Conservation (phyloP, 192 early-diverging fungal genomes). For the Backusella parvicylindrica region DNA sequence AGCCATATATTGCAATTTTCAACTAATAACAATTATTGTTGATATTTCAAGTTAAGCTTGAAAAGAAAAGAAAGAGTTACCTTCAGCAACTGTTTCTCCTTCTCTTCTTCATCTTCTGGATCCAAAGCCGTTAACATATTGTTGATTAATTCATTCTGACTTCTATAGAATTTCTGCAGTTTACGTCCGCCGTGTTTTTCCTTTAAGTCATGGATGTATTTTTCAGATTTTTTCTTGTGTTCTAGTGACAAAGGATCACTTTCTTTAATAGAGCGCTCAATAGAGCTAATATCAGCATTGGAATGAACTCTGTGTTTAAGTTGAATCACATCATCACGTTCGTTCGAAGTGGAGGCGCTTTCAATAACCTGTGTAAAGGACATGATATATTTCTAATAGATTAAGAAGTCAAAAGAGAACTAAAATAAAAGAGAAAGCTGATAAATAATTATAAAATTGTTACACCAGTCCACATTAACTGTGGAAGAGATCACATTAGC, state of each 20-base stretch:
- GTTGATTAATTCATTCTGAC: slow-evolving; percentile 82
- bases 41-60: background rate
- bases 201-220: slow-evolving; percentile 43
- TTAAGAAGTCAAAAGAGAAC: background rate
- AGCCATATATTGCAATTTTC: slow-evolving; percentile 68
- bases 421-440: background rate
- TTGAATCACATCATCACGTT: background rate
- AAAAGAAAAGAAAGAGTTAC: slow-evolving; percentile 16
- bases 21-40: slow-evolving; percentile 21
- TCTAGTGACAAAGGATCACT: slow-evolving; percentile 41
- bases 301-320: background rate
- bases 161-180: slow-evolving; percentile 70
- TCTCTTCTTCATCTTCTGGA: slow-evolving; percentile 35
- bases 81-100: slow-evolving; percentile 35
- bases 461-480: background rate
- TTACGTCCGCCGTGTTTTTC: slow-evolving; percentile 40
- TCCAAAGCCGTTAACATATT: slow-evolving; percentile 58
- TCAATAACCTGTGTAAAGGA: background rate
- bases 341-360: background rate
- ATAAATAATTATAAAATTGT: background rate
- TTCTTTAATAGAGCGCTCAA: background rate
- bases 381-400: background rate
- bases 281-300: background rate
- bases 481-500: background rate
- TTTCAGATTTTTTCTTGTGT: slow-evolving; percentile 42